Conservation (phyloP, 2,329 filamentous ascomycete genomes). For the Botrytis fabae region DNA sequence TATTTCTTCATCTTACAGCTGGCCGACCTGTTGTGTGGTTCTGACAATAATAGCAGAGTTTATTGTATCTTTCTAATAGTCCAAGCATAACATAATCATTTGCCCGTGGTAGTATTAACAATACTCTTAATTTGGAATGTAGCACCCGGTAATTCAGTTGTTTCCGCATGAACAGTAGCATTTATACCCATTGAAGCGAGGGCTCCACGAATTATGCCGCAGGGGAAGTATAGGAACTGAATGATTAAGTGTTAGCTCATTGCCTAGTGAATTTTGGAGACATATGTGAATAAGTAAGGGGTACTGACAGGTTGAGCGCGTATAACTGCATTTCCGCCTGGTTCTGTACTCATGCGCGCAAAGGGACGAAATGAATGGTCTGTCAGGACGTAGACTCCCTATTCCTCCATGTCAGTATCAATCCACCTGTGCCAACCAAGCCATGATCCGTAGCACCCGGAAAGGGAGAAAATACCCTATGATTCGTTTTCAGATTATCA, state of each 20-base stretch:
- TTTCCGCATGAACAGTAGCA: conserved; percentile 89
- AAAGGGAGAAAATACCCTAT: conserved; percentile 59
- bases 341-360: conserved; percentile 82
- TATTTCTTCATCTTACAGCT: neutral
- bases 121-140: conserved; percentile 95
- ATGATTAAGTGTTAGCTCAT: conserved; percentile 14
- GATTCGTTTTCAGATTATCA: conserved; percentile 98
- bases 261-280: neutral
- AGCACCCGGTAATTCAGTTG: conserved; percentile 79
- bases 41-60: neutral
- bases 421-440: neutral
- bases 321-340: conserved; percentile 68
- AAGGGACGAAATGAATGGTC: conserved; percentile 91
- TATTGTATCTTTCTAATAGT: neutral
- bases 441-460: neutral
- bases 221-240: conserved; percentile 93
- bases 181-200: conserved; percentile 88
- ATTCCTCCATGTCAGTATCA: conserved; percentile 25
- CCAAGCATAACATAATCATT: neutral
- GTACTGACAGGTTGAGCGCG: conserved; percentile 74
- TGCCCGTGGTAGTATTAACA: conserved; percentile 41
- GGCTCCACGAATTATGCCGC: conserved; percentile 88
- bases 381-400: conserved; percentile 94
- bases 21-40: neutral
- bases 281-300: neutral